Conservation (phyloP, 169 alveolate genomes). For the Cryptosporidium viatorum region DNA sequence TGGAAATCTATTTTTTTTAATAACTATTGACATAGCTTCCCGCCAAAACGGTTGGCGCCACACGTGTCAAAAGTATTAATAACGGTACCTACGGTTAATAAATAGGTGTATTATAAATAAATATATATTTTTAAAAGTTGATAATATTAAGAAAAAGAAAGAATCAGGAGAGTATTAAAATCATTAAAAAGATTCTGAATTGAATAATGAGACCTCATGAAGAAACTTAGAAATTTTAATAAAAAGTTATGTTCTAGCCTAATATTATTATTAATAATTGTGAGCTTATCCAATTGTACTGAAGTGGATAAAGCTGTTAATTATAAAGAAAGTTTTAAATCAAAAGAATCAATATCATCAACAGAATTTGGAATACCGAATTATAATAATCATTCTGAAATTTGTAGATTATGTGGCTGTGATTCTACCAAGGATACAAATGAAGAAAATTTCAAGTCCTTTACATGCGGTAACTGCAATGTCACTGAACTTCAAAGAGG, state of each 20-base stretch:
- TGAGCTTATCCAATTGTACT: not conserved
- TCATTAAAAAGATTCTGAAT: not conserved
- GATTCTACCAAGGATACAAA: not conserved
- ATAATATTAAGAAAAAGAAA: not conserved
- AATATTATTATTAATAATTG: not conserved
- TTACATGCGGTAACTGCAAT: conserved; percentile 21
- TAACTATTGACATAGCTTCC: not conserved
- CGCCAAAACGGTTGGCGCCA: conserved; percentile 6
- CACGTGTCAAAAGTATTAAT: too few relatives aligned
- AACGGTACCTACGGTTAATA: not conserved
- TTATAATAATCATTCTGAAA: not conserved
- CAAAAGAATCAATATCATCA: not conserved
- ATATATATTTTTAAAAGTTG: not conserved
- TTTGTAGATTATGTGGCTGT: conserved; percentile 18
- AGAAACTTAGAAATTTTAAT: not conserved
- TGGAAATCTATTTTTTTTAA: not conserved
- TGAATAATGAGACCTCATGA: conserved; percentile 43
- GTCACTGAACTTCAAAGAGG: not conserved
- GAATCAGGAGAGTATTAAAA: not conserved
- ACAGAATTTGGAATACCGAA: too few relatives aligned
- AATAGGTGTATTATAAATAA: not conserved
- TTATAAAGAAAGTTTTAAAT: not conserved
- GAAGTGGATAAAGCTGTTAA: not conserved
- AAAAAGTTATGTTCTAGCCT: conserved; percentile 6
- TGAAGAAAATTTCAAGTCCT: not conserved